Evolutionary conservation across 495 filamentous ascomycete genomes (phyloP), one percentile per base, ranked within the genome.

Genomic region (Penicillium egyptiacum): DNA sequence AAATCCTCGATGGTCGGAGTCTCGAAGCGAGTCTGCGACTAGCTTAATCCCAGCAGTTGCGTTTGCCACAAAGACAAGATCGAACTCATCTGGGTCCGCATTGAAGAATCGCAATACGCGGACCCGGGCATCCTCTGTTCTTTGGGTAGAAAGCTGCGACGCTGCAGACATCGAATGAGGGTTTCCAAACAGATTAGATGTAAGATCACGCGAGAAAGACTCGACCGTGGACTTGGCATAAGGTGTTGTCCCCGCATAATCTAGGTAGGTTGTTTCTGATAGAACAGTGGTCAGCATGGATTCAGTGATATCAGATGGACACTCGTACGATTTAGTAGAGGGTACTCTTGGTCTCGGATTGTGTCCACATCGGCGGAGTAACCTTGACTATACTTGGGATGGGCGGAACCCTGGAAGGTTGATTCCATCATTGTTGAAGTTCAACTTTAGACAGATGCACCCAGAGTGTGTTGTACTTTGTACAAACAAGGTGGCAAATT

Each of bases 1-100:
- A 65, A 93, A 96, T 0, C 89, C 88, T 14, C 71, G 74, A 23
- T 69, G 62, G 30, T 82, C 74, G 14, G 76, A 72, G 23, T 85
- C 84, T 47, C 86, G 75, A 46, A 96, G 80, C 5, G 82, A 83
- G 49, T 97, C 93, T 20, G 80, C 77, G 1, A 97, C 88, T 5
- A 96, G 71, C 70, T 96, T 97, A 53, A 96, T 88, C 2, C 85
- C 93, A 2, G 92, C 92, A 0, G 93, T 96, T 44, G 93, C 88
- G 66, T 97, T 98, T 14, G 91, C 86, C 60, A 94, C 90, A 69
- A 97, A 98, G 17, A 96, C 83, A 8, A 98, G 68, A 63, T 97
- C 93, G 64, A 92, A 98, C 10, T 88, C 80, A 25, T 84, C 82
- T 2, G 91, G 91, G 60, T 91, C 84, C 3, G 92, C 93, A 45